These are phyloP conservation scores for Novymonas esmeraldas DNA, from an alignment of 208 protist species.

Conservation along the genomic window DNA sequence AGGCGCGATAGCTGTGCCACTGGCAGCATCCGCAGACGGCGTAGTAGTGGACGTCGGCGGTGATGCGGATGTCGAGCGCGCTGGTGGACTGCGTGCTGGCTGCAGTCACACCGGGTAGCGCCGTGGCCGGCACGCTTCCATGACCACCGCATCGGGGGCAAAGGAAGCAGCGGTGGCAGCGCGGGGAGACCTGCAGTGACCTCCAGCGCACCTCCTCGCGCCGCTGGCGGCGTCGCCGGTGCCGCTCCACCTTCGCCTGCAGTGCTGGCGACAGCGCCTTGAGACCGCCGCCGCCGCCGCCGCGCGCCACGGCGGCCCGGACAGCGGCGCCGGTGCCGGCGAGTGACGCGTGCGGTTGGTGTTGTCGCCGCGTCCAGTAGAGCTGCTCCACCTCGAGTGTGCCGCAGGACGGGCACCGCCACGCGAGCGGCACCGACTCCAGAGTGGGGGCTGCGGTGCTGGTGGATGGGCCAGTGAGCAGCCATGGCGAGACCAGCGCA, in stretches of 20 bases:
- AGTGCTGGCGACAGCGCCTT: conserved; percentile 10
- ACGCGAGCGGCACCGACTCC: conserved; percentile 42
- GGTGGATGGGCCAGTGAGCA: conserved; percentile 13
- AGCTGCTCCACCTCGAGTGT: conserved; percentile 42
- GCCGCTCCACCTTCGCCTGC: conserved; percentile 20
- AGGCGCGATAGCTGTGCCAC: conserved; percentile 45
- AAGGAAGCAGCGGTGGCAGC: conserved; percentile 47
- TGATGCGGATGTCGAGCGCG: conserved; percentile 30
- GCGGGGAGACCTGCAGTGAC: conserved; percentile 15
- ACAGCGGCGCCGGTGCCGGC: neutral
- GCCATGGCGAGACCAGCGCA: conserved; percentile 39
- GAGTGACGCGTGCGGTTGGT: neutral
- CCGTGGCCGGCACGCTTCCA: neutral
- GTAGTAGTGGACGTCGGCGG: conserved; percentile 42
- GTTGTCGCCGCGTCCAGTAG: conserved; percentile 22
- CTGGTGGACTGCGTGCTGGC: conserved; percentile 7
- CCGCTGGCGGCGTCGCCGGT: conserved; percentile 27
- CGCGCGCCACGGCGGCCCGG: conserved; percentile 7
- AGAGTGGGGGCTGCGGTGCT: neutral
- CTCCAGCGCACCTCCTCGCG: conserved; percentile 24
- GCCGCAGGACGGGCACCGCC: conserved; percentile 48
- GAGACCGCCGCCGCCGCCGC: conserved; percentile 4
- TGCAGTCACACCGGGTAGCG: neutral
- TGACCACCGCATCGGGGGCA: conserved; percentile 62
- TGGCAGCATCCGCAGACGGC: conserved; percentile 53